Percentiles rank a stretch among this genome's conserved stretches.
phyloP scores from a whole-genome alignment of 2,329 filamentous ascomycete genomes.

The Dactylonectria macrodidyma region DNA sequence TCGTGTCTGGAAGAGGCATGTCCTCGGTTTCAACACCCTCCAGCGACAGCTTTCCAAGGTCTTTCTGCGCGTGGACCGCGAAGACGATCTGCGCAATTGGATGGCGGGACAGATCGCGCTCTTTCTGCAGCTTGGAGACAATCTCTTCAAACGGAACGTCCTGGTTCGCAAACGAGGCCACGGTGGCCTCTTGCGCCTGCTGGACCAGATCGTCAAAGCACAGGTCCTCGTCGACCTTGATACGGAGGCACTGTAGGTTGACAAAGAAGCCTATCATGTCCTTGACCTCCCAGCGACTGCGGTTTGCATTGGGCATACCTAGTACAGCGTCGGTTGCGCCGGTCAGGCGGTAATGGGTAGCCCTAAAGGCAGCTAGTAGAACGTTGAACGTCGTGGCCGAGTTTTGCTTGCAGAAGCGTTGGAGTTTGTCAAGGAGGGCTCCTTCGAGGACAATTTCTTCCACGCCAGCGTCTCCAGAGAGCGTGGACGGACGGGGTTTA shows the following conservation, averaged over 20 bases:
- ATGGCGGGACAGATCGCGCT: slow-evolving; percentile 33
- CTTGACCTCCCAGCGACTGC: slow-evolving; percentile 33
- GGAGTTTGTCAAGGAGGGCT: slow-evolving; percentile 18
- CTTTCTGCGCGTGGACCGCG: slow-evolving; percentile 39
- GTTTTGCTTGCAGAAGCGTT: slow-evolving; percentile 26
- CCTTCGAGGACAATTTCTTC: slow-evolving; percentile 25
- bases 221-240: slow-evolving; percentile 25
- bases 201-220: slow-evolving; percentile 36
- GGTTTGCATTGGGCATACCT: slow-evolving; percentile 39
- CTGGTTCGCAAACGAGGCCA: slow-evolving; percentile 38
- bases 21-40: slow-evolving; percentile 36
- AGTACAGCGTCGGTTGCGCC: slow-evolving; percentile 39
- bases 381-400: background rate
- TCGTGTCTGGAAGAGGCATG: slow-evolving; percentile 14
- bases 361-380: slow-evolving; percentile 42
- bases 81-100: slow-evolving; percentile 35
- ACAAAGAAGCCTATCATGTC: slow-evolving; percentile 45
- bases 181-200: slow-evolving; percentile 30
- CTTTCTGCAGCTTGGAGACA: slow-evolving; percentile 26
- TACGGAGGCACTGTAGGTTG: slow-evolving; percentile 41
- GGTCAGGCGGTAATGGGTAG: slow-evolving; percentile 44
- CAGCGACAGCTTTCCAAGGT: slow-evolving; percentile 36
- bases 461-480: slow-evolving; percentile 34
- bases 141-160: slow-evolving; percentile 42
- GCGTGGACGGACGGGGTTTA: slow-evolving; percentile 17